These are phyloP conservation scores for Panicum miliaceum DNA, from an alignment of 176 grass and related monocot genomes.

Conservation along the genomic window DNA sequence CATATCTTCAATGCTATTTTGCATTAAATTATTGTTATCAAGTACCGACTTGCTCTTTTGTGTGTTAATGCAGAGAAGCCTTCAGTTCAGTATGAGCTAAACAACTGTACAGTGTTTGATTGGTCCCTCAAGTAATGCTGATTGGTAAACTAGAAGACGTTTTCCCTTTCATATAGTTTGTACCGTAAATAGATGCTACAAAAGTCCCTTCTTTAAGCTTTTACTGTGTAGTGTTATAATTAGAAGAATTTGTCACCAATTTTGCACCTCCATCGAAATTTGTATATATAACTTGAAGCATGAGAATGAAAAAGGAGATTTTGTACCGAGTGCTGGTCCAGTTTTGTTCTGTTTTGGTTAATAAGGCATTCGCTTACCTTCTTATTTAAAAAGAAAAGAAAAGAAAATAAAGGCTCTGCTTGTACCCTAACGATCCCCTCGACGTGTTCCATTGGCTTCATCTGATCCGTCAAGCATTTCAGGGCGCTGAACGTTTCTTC, in stretches of 20 bases:
- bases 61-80: constrained; percentile 42
- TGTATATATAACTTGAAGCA: constrained; percentile 44
- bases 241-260: constrained; percentile 26
- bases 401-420: neutral
- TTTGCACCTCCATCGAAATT: neutral
- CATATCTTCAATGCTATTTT: neutral
- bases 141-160: constrained; percentile 34
- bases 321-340: neutral
- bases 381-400: neutral
- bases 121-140: constrained; percentile 36
- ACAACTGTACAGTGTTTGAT: constrained; percentile 67
- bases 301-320: neutral
- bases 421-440: neutral
- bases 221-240: constrained; percentile 33
- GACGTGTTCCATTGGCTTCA: neutral
- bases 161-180: constrained; percentile 43
- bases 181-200: constrained; percentile 41
- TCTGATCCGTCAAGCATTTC: neutral
- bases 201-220: constrained; percentile 13
- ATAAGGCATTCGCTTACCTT: neutral
- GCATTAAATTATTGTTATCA: neutral
- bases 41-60: constrained; percentile 1
- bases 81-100: constrained; percentile 43
- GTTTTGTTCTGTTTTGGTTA: neutral
- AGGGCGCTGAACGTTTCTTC: neutral